phyloP scores from a whole-genome alignment of 2,329 filamentous ascomycete genomes.

The Pseudogymnoascus sp. region DNA sequence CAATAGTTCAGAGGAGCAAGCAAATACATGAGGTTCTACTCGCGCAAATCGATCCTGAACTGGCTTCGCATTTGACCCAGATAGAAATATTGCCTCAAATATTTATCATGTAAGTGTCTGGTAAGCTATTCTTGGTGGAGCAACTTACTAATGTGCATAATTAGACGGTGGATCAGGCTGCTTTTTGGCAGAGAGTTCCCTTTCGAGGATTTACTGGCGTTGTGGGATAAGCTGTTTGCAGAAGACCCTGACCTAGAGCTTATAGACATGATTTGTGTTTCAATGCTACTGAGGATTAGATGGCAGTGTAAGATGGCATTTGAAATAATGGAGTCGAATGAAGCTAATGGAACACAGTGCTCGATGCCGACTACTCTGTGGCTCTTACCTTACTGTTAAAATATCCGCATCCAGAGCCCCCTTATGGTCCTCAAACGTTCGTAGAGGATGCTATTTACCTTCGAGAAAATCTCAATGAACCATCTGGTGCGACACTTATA shows the following conservation, averaged over 20 bases:
- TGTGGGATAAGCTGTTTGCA: slow-evolving; percentile 91
- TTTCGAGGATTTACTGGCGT: slow-evolving; percentile 69
- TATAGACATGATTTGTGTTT: slow-evolving; percentile 83
- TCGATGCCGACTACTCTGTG: slow-evolving; percentile 79
- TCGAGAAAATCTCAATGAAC: slow-evolving; percentile 50
- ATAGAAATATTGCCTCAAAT: slow-evolving; percentile 94
- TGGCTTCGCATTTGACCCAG: slow-evolving; percentile 69
- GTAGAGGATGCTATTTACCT: slow-evolving; percentile 79
- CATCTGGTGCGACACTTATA: slow-evolving; percentile 58
- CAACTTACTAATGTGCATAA: slow-evolving; percentile 5
- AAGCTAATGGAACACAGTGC: slow-evolving; percentile 43
- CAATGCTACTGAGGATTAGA: slow-evolving; percentile 85
- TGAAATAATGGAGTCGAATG: slow-evolving; percentile 3
- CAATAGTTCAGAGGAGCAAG: slow-evolving; percentile 78
- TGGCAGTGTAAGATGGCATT: slow-evolving; percentile 64
- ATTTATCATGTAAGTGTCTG: slow-evolving; percentile 69
- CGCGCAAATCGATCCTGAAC: slow-evolving; percentile 69
- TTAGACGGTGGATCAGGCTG: slow-evolving; percentile 75
- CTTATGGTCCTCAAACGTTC: slow-evolving; percentile 65
- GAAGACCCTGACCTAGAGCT: slow-evolving; percentile 72
- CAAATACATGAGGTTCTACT: slow-evolving; percentile 80
- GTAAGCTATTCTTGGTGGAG: not conserved
- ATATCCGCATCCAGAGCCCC: slow-evolving; percentile 60
- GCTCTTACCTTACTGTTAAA: slow-evolving; percentile 75
- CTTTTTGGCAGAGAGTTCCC: slow-evolving; percentile 90